A percentile compares a stretch with the other conserved stretches of the same genome.
Evolutionary conservation across 148 eudicot genomes (phyloP).

Genomic region (Vaccinium myrtillus): DNA sequence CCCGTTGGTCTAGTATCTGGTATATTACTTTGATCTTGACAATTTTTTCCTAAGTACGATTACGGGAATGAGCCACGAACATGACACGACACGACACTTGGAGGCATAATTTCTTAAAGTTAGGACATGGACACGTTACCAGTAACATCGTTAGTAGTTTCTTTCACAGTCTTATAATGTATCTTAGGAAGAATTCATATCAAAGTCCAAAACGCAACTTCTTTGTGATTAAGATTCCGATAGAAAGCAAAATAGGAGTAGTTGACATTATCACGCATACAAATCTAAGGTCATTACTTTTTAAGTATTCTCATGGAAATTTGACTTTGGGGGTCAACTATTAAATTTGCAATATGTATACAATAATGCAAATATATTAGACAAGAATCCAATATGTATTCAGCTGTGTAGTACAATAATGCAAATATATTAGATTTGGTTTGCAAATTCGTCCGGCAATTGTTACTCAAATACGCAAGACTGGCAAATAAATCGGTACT

Average conservation of each 20-base stretch:
- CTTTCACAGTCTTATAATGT: neutral
- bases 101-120: neutral
- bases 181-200: neutral
- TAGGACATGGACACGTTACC: neutral
- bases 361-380: too few relatives aligned
- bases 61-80: neutral
- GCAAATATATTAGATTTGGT: too few relatives aligned
- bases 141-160: neutral
- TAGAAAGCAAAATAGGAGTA: neutral
- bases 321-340: neutral
- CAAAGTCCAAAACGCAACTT: neutral
- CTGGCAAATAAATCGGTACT: too few relatives aligned
- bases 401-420: neutral
- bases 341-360: neutral
- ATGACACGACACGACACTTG: neutral
- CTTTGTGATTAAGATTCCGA: neutral
- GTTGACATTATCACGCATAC: neutral
- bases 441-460: too few relatives aligned
- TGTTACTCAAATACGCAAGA: neutral
- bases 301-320: neutral
- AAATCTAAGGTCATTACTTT: neutral
- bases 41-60: neutral
- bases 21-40: neutral
- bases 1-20: neutral
- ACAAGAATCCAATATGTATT: neutral